These are phyloP conservation scores for Fraxinus cuspidata DNA, from an alignment of 257 asterid species.

Conservation along the genomic window DNA sequence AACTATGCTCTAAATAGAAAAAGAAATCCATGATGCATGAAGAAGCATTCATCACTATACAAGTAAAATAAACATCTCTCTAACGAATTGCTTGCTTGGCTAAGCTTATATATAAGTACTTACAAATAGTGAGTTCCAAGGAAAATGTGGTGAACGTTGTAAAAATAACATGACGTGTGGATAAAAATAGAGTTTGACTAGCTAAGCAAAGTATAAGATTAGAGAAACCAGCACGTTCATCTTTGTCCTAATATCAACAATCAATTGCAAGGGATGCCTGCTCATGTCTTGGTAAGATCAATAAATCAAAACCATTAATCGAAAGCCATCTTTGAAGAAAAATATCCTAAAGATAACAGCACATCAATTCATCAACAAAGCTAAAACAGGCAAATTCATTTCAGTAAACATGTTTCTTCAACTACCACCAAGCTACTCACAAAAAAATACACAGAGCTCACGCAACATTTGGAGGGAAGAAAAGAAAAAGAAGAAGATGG, in stretches of 20 bases:
- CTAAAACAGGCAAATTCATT: neutral
- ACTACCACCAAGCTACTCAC: neutral
- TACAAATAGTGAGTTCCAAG: too few species aligned
- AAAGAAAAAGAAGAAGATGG: neutral
- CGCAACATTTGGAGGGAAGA: neutral
- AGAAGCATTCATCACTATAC: neutral
- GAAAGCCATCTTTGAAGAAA: neutral
- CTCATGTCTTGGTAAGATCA: neutral
- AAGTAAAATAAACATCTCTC: neutral
- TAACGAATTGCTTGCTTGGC: too few species aligned
- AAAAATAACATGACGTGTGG: too few species aligned
- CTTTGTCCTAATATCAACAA: neutral
- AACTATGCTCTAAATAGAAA: neutral
- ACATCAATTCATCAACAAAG: neutral
- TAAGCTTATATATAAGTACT: too few species aligned
- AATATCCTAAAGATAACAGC: neutral
- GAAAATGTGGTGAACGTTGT: too few species aligned
- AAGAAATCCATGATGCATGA: neutral
- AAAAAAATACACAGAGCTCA: neutral
- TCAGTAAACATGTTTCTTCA: neutral
- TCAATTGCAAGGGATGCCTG: neutral
- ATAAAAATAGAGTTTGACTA: too few species aligned
- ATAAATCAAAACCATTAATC: neutral
- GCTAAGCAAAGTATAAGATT: too few species aligned
- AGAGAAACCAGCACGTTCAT: neutral